Evolutionary conservation across 257 asterid genomes (phyloP).

Genomic region (Plantago ovata): DNA sequence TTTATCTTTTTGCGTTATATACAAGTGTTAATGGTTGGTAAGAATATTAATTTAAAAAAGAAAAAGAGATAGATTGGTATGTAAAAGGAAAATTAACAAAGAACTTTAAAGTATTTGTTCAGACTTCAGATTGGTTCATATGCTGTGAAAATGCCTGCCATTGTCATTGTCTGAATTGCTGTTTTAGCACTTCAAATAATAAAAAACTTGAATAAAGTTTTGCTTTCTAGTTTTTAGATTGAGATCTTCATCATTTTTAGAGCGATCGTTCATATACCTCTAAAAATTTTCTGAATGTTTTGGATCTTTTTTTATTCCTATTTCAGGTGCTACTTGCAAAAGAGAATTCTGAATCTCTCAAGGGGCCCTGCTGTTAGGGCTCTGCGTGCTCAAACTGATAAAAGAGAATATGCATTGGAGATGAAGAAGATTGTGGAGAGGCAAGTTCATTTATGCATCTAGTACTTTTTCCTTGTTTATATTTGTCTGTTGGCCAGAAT

Average conservation of each 20-base stretch:
- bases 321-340: slow-evolving; percentile 6
- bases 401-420: slow-evolving; percentile 94
- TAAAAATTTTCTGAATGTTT: not conserved
- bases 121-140: slow-evolving; percentile 1
- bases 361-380: slow-evolving; percentile 2
- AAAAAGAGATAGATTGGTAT: slow-evolving; percentile 5
- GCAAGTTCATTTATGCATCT: not conserved
- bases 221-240: slow-evolving; percentile 1
- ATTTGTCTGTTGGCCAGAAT: not conserved
- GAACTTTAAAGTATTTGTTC: slow-evolving; percentile 2
- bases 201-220: not conserved
- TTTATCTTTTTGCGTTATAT: no score
- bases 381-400: slow-evolving; percentile 81
- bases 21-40: no score
- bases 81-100: slow-evolving; percentile 3
- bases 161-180: not conserved
- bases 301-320: slow-evolving; percentile 7
- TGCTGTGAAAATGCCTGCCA: not conserved
- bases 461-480: not conserved
- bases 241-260: slow-evolving; percentile 3
- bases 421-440: slow-evolving; percentile 51
- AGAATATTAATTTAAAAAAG: slow-evolving; percentile 6
- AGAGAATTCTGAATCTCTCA: not conserved
- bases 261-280: not conserved
- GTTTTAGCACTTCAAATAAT: not conserved